Base-by-base conservation (phyloP, 768 basidiomycete genomes). In the Lanmaoa rubissima region DNA sequence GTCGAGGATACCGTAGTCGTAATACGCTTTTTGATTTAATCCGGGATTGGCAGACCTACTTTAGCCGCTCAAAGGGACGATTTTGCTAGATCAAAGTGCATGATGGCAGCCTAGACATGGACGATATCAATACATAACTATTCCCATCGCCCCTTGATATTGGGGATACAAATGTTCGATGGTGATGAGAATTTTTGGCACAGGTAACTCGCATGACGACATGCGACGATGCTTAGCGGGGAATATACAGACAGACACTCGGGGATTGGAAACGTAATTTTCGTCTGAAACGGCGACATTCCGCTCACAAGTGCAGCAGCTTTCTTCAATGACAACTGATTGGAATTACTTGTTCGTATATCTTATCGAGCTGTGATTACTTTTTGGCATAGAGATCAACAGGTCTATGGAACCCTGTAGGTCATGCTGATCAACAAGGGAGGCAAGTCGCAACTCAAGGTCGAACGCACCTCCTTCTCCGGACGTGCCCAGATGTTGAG, bases 381-480 rank as follows among this genome's bases (percentile, higher is more conserved):
- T 55, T 65, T 70, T 85, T 88, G 40, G 66, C 60, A 63, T 88
- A 90, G 34, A 88, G 62, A 60, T 88, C 83, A 4, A 92, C 78
- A 0, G 85, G 79, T 47, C 66, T 59, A 24, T 48, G 62, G 50
- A 67, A 67, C 5, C 66, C 66, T 67, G 14, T 19, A 11, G 11
- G 12, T 19, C 28, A 41, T 6, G 17, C 35, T 11, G 16, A 40
- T 66, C 50, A 66, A 51, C 48, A 44, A 28, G 13, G 6, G 2
- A 31, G 14, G 36, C 21, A 13, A 8, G n/a, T 19, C 10, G 12
- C 17, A 32, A n/a, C 8, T 2, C 35, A 12, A 35, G 5, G 7
- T 10, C 9, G 31, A 24, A 63, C 80, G 43, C 59, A 87, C 88
- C 87, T 65, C 85, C 87, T 71, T 88, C 83, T 3, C 87, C 87